Evolutionary conservation across 768 basidiomycete genomes (phyloP).

Genomic region (Paxillus ammoniavirescens): DNA sequence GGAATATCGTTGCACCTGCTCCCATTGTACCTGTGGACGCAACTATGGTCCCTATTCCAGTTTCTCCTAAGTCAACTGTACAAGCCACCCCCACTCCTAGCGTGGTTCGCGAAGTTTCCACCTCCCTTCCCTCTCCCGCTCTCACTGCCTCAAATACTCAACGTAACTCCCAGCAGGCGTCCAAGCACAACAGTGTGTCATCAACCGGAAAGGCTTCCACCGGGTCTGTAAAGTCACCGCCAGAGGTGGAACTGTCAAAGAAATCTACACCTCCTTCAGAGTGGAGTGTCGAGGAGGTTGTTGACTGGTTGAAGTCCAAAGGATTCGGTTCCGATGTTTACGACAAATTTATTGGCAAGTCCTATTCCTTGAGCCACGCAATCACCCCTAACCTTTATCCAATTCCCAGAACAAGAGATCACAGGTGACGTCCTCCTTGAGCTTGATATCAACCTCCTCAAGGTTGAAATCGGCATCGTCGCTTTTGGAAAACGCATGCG

Average conservation of each 20-base stretch:
- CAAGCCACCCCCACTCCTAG: conserved; percentile 26
- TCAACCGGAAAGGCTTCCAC: conserved; percentile 26
- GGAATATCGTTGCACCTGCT: conserved; percentile 21
- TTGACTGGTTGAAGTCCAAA: conserved; percentile 81
- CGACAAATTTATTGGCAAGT: conserved; percentile 81
- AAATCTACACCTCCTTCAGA: conserved; percentile 55
- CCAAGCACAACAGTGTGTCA: conserved; percentile 44
- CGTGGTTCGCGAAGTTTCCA: conserved; percentile 25
- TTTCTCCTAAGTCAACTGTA: conserved; percentile 19
- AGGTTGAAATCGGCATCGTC: conserved; percentile 87
- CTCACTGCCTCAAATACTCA: conserved; percentile 22
- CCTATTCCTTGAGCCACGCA: neutral
- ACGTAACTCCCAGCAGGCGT: conserved; percentile 29
- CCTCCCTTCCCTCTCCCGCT: conserved; percentile 30
- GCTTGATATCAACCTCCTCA: conserved; percentile 87
- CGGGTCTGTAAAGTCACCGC: conserved; percentile 16
- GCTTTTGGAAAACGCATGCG: conserved; percentile 94
- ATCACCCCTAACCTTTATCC: neutral
- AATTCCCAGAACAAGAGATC: conserved; percentile 87
- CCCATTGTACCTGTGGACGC: conserved; percentile 20
- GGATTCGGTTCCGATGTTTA: conserved; percentile 84
- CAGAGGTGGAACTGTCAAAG: conserved; percentile 20
- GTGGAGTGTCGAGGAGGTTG: conserved; percentile 88
- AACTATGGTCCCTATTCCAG: conserved; percentile 19
- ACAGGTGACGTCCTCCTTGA: conserved; percentile 96